Evolutionary conservation across 2,329 filamentous ascomycete genomes (phyloP), one percentile per base, ranked within the genome.

Genomic region (Myotisia sp.): DNA sequence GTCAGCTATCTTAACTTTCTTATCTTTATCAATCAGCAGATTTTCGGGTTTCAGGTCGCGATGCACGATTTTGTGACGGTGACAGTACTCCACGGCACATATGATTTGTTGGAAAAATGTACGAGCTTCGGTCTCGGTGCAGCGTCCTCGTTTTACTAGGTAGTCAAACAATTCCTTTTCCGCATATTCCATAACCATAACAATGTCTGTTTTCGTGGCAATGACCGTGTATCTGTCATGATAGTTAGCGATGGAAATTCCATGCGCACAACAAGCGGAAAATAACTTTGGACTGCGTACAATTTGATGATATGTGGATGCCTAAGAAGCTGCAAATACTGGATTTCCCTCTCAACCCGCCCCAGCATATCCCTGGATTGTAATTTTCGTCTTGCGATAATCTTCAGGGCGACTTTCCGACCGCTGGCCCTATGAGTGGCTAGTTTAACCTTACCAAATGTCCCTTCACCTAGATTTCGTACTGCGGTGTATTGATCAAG

Each of bases 51-150:
- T 98, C 42, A 98, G 64, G 56, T 98, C 90, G 55, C 90, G 79
- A 59, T 98, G 90, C 26, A 95, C 90, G 51, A 98, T 95, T 64
- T 95, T 95, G 66, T 98, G 90, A 42, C 90, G 74, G 61, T 98
- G 90, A 53, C 90, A 98, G 63, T 98, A 98, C 57, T 98, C 90
- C 47, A 98, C 90, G 27, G 90, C 90, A 57, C 90, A 94, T 35
- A 98, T 81, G 62, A 98, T 98, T 60, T 98, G 90, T 60, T 98
- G 90, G 60, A 98, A 98, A 66, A 98, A 94, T 47, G 87, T 84
- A 37, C 90, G 77, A n/a, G 90, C 90, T 55, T 92, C 82, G 40
- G 77, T 71, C 58, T 98, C 90, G 47, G 79, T 76, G 70, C 95
- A 84, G 52, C 82, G 78, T 36, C 90, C 90, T 53, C 94, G 77